Conservation (phyloP, 129 eudicot genomes). For the Tagetes erecta region DNA sequence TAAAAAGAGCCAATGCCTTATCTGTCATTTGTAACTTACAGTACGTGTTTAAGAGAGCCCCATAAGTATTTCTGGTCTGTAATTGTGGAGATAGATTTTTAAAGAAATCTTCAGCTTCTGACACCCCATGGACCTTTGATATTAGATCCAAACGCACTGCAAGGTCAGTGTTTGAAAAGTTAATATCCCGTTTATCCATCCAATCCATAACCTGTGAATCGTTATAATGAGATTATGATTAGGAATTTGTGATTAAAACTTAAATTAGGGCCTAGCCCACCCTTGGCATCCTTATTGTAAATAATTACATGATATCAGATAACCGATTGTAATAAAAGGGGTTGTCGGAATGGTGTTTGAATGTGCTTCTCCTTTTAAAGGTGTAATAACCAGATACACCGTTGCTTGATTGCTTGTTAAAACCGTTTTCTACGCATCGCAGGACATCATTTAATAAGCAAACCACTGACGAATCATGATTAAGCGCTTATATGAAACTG, state of each 20-base stretch:
- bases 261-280: background rate
- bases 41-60: conserved; percentile 75
- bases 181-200: conserved; percentile 57
- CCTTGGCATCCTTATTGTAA: background rate
- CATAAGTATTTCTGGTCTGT: conserved; percentile 49
- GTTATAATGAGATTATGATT: conserved; percentile 8
- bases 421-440: background rate
- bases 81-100: conserved; percentile 46
- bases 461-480: background rate
- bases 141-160: conserved; percentile 62
- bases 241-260: background rate
- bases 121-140: conserved; percentile 57
- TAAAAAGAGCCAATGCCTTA: conserved; percentile 62
- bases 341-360: background rate
- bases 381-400: background rate
- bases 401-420: background rate
- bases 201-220: conserved; percentile 74
- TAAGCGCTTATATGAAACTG: background rate
- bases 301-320: background rate
- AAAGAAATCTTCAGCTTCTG: conserved; percentile 69
- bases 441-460: background rate
- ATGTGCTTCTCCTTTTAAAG: background rate
- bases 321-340: background rate
- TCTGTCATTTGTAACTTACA: conserved; percentile 52
- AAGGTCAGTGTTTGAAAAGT: conserved; percentile 42